These are phyloP conservation scores for Ceratocystis harringtonii DNA, from an alignment of 2,329 filamentous ascomycete species.

Conservation along the genomic window DNA sequence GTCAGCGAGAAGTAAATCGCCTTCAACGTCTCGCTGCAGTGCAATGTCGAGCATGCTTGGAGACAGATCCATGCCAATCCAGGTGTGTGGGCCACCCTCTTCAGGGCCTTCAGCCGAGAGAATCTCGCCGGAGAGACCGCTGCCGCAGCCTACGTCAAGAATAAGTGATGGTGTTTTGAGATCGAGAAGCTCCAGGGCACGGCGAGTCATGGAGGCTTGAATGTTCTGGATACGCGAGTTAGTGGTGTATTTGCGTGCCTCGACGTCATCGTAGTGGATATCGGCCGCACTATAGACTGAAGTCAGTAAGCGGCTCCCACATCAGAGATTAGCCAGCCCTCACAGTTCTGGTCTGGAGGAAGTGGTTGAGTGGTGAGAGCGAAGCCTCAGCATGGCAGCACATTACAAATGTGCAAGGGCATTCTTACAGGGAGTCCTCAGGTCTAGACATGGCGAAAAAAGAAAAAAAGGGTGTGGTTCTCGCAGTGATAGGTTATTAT, in stretches of 20 bases:
- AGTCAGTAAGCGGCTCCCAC: background rate
- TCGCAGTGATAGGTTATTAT: background rate
- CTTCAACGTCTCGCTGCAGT: constrained; percentile 78
- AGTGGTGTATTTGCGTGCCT: constrained; percentile 95
- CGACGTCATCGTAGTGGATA: constrained; percentile 90
- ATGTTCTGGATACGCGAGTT: constrained; percentile 91
- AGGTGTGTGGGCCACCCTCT: constrained; percentile 74
- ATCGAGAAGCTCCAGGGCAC: constrained; percentile 80
- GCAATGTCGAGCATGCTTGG: constrained; percentile 95
- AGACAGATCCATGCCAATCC: constrained; percentile 95
- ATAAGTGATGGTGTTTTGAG: constrained; percentile 69
- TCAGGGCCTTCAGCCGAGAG: constrained; percentile 55
- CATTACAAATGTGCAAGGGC: constrained; percentile 9
- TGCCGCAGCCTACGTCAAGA: constrained; percentile 93
- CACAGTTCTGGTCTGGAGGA: background rate
- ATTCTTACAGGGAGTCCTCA: constrained; percentile 72
- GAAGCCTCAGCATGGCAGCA: background rate
- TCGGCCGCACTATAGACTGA: constrained; percentile 62
- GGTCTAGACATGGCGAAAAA: constrained; percentile 71
- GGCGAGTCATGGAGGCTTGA: constrained; percentile 84
- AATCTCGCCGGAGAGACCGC: constrained; percentile 86
- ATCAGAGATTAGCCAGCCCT: background rate
- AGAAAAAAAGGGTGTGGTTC: background rate
- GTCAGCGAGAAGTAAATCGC: constrained; percentile 85
- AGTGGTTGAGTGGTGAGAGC: constrained; percentile 5